Percentiles rank a stretch among this genome's conserved stretches.
These are phyloP conservation scores for Piper betle DNA, from an alignment of 164 flowering plant genomes.

Conservation along the genomic window DNA sequence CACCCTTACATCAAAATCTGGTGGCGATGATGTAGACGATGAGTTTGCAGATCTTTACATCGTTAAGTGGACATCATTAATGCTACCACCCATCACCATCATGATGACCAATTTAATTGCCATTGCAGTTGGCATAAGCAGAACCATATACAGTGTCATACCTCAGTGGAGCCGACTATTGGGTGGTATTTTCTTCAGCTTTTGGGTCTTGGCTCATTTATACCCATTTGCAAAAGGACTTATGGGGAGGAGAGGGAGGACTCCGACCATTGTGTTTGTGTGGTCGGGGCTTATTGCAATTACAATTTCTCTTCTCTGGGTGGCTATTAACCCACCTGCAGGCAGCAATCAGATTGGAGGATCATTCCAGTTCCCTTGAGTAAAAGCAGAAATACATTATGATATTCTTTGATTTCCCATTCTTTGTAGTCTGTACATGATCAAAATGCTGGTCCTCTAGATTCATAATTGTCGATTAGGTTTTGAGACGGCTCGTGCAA, in stretches of 20 bases:
- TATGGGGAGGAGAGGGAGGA: conserved; percentile 81
- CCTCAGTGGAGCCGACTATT: conserved; percentile 72
- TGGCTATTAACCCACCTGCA: conserved; percentile 56
- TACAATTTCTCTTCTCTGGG: conserved; percentile 78
- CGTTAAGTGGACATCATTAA: conserved; percentile 67
- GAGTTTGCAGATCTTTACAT: conserved; percentile 67
- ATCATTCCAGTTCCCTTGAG: conserved; percentile 46
- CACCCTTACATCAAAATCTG: conserved; percentile 69
- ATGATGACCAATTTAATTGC: conserved; percentile 63
- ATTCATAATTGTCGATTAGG: not conserved
- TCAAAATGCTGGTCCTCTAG: not conserved
- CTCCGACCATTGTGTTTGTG: conserved; percentile 71
- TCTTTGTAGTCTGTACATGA: not conserved
- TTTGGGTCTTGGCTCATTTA: conserved; percentile 83
- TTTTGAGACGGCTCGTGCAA: not conserved
- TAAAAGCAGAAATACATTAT: too few relatives aligned
- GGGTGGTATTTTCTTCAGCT: conserved; percentile 86
- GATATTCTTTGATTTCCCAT: not conserved
- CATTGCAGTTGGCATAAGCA: conserved; percentile 48
- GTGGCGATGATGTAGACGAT: conserved; percentile 52
- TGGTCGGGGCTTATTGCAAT: conserved; percentile 89
- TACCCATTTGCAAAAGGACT: conserved; percentile 85
- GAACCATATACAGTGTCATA: conserved; percentile 47
- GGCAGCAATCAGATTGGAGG: conserved; percentile 44
- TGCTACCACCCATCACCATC: conserved; percentile 73